Evolutionary conservation across 768 basidiomycete species (phyloP), one percentile per base, ranked within the genome.

Genomic region (Dendrothele bispora): DNA sequence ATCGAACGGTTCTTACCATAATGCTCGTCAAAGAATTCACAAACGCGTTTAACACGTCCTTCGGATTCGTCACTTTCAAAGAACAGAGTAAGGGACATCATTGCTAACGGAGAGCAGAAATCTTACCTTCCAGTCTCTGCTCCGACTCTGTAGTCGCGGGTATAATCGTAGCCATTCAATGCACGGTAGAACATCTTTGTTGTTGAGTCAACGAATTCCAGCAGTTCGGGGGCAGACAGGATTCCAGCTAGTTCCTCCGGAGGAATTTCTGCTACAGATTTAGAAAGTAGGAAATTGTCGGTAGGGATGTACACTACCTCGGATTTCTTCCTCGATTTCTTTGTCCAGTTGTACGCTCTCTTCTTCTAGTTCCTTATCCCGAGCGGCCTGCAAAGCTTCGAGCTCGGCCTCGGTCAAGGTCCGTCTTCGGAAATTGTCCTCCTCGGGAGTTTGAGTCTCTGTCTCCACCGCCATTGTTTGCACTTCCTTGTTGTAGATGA

Each of bases 151-250:
- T 99, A 99, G 69, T 99, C 97, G 27, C 89, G 84, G 55, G 93
- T 91, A 58, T 98, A 98, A 64, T 99, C 97, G 64, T 99, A 99
- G 58, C 98, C 97, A 60, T 91, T 97, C 52, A 98, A 69, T 18
- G 95, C 97, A 41, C 97, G 78, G 63, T 98, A 92, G 10, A 98
- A 82, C 38, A 98, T 93, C 70, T 95, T 95, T 18, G 91, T 92
- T 7, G 92, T 95, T 57, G 88, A 83, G 61, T 97, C 93, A 14
- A 99, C 84, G 64, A 99, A 99, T 54, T 93, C 88, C 14, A 90
- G 68, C 63, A 98, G 98, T 60, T 94, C 92, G 0, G 94, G 91
- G 7, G 88, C 88, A n/a, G 84, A 71, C 53, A 93, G 75, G 43
- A 98, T 90, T 54, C 82, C 83, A 1, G 80, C 71, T 34, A 88